Conservation (phyloP, 1,284 basidiomycete species). For the Puccinia hordei region DNA sequence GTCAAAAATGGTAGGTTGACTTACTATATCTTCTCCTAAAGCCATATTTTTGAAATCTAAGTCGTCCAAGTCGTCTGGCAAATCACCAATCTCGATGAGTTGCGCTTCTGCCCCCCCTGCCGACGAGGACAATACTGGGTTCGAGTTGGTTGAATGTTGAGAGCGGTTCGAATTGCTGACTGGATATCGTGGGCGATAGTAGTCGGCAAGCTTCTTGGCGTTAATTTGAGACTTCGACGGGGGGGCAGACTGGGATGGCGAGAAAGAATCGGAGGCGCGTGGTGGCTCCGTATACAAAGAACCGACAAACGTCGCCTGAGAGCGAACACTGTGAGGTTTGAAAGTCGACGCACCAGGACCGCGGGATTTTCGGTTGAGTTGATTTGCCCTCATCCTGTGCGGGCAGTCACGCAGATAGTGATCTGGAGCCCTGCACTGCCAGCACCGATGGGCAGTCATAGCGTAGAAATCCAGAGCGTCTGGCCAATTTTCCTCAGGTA, state of each 20-base stretch:
- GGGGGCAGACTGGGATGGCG: background rate
- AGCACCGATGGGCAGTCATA: background rate
- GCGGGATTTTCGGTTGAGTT: too few relatives aligned
- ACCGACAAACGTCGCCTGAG: background rate
- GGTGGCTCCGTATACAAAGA: background rate
- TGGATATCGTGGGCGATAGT: background rate
- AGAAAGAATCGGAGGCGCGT: background rate
- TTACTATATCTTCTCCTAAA: background rate
- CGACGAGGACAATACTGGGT: too few relatives aligned
- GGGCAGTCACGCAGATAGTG: background rate
- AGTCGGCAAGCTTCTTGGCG: background rate
- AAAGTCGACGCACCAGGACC: too few relatives aligned
- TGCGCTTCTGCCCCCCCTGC: background rate
- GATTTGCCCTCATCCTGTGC: too few relatives aligned
- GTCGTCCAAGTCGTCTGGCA: background rate
- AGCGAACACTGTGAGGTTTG: too few relatives aligned
- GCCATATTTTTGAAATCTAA: background rate
- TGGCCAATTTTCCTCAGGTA: background rate
- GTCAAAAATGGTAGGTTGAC: background rate
- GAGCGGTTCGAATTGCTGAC: too few relatives aligned
- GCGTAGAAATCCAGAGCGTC: slow-evolving; percentile 3
- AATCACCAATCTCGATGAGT: background rate
- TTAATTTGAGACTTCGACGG: background rate
- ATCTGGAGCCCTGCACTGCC: background rate
- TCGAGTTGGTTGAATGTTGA: too few relatives aligned